Conservation (phyloP, 495 filamentous ascomycete genomes). For the Penicillium crystallinum region DNA sequence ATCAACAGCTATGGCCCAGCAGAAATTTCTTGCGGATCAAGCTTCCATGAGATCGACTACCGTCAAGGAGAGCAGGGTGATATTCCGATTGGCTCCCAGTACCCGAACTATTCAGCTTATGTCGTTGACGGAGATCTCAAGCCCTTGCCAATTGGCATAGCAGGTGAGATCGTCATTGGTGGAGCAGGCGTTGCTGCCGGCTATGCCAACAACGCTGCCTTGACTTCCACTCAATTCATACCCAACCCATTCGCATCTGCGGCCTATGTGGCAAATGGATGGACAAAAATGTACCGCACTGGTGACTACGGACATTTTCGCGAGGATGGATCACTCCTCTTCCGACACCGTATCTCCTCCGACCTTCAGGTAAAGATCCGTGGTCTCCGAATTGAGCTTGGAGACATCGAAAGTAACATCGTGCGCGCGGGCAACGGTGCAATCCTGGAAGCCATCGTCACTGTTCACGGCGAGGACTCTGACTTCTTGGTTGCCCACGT, state of each 20-base stretch:
- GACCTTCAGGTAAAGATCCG: background rate
- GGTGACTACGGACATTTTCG: background rate
- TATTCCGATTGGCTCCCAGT: slow-evolving; percentile 17
- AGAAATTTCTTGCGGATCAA: slow-evolving; percentile 18
- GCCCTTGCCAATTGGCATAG: slow-evolving; percentile 41
- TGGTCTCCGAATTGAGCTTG: background rate
- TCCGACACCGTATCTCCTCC: background rate
- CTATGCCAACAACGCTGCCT: slow-evolving; percentile 35
- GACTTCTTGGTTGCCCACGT: background rate
- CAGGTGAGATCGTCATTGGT: slow-evolving; percentile 35
- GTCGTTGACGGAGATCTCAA: slow-evolving; percentile 37
- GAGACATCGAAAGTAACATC: background rate
- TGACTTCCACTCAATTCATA: slow-evolving; percentile 24
- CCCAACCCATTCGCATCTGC: background rate
- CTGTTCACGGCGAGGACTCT: too few relatives aligned
- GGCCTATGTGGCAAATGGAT: background rate
- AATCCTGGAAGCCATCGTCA: background rate
- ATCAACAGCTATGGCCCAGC: slow-evolving; percentile 25
- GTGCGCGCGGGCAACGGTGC: background rate
- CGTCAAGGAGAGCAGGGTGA: too few relatives aligned
- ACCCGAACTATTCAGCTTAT: slow-evolving; percentile 38
- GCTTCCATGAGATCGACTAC: background rate
- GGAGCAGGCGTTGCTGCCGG: slow-evolving; percentile 33
- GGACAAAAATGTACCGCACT: background rate
- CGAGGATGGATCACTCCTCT: background rate